Percentiles rank a stretch among this genome's conserved stretches.
These are phyloP conservation scores for Pisolithus orientalis DNA, from an alignment of 768 basidiomycete genomes.

Conservation along the genomic window DNA sequence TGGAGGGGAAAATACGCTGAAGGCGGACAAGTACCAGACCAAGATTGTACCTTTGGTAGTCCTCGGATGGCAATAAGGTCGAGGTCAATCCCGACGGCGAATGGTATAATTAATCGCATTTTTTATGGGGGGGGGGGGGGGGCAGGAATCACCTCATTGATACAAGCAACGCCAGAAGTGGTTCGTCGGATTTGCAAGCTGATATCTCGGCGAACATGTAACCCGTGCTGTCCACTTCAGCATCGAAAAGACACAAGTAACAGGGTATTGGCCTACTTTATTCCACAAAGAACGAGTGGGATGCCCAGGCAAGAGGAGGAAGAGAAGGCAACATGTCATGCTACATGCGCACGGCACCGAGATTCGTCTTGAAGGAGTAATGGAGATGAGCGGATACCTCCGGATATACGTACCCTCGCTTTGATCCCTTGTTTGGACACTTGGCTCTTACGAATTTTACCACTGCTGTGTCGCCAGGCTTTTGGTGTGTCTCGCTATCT, in stretches of 20 bases:
- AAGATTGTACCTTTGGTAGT: slow-evolving; percentile 46
- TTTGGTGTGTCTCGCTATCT: too few species aligned
- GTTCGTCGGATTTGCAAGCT: slow-evolving; percentile 75
- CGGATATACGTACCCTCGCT: slow-evolving; percentile 43
- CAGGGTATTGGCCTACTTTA: slow-evolving; percentile 48
- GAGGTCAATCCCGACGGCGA: slow-evolving; percentile 48
- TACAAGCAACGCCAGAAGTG: slow-evolving; percentile 78
- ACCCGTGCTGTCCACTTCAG: slow-evolving; percentile 48
- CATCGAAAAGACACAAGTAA: background rate
- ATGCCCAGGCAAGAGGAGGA: too few species aligned
- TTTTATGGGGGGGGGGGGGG: background rate
- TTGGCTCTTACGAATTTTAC: background rate
- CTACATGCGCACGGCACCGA: slow-evolving; percentile 46
- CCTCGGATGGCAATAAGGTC: slow-evolving; percentile 48
- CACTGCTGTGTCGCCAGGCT: too few species aligned
- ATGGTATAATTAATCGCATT: background rate
- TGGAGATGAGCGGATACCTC: slow-evolving; percentile 48
- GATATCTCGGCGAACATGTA: slow-evolving; percentile 60
- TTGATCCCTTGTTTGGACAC: slow-evolving; percentile 22
- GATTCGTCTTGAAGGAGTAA: slow-evolving; percentile 42
- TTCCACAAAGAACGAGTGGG: slow-evolving; percentile 77
- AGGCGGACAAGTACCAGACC: slow-evolving; percentile 50
- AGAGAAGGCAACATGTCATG: background rate
- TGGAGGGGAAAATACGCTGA: background rate
- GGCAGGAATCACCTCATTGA: slow-evolving; percentile 43